These are phyloP conservation scores for Melaleuca quinquenervia DNA, from an alignment of 345 rosid genomes.

Conservation along the genomic window DNA sequence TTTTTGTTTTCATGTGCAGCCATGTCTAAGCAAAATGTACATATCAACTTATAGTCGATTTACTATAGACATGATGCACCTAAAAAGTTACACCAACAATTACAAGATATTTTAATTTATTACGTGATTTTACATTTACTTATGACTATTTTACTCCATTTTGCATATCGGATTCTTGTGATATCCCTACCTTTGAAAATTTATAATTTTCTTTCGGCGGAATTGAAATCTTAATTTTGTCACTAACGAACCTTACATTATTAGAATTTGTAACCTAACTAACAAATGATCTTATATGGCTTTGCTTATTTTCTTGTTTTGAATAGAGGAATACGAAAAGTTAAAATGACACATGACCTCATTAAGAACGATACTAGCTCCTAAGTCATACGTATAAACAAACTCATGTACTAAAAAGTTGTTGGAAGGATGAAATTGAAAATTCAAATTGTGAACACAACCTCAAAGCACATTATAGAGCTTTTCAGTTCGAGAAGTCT, in stretches of 20 bases:
- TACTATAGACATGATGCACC: not conserved
- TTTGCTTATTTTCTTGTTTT: not conserved
- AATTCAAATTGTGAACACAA: not conserved
- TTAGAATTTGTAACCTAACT: not conserved
- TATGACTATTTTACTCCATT: not conserved
- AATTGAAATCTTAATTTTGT: too few relatives aligned
- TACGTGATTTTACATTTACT: not conserved
- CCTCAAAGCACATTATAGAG: not conserved
- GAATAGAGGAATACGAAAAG: not conserved
- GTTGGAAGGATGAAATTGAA: not conserved
- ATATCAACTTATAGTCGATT: not conserved
- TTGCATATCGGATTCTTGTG: too few relatives aligned
- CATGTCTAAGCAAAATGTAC: not conserved
- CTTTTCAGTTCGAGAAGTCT: not conserved
- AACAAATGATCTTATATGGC: not conserved
- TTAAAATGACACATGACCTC: too few relatives aligned
- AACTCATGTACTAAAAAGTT: not conserved
- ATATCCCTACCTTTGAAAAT: too few relatives aligned
- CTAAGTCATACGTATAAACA: not conserved
- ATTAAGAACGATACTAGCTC: not conserved
- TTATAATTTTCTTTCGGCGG: too few relatives aligned
- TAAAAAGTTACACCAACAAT: too few relatives aligned
- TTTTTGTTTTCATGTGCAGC: not conserved
- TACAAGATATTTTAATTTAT: not conserved
- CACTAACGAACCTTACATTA: not conserved